Conservation (phyloP, 352 stramenopile species). For the Globisporangium perplexum region DNA sequence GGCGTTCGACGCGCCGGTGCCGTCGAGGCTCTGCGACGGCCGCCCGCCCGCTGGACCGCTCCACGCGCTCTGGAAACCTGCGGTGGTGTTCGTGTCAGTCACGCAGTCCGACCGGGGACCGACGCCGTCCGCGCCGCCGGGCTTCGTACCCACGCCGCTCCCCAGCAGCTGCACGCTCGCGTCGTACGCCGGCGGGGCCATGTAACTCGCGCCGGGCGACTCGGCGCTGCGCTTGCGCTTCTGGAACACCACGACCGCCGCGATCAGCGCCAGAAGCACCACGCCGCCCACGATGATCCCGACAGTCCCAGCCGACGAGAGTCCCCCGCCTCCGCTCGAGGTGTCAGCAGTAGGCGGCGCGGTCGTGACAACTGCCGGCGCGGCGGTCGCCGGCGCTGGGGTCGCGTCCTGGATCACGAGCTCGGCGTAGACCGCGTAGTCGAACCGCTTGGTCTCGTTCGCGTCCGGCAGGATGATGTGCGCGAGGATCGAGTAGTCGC, state of each 20-base stretch:
- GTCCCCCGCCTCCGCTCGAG: slow-evolving; percentile 4
- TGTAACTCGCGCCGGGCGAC: slow-evolving; percentile 20
- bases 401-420: slow-evolving; percentile 26
- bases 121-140: slow-evolving; percentile 16
- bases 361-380: slow-evolving; percentile 1
- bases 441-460: slow-evolving; percentile 40
- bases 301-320: slow-evolving; percentile 44
- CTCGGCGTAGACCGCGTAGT: slow-evolving; percentile 41
- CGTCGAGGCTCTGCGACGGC: slow-evolving; percentile 11
- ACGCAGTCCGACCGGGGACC: slow-evolving; percentile 9
- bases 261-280: slow-evolving; percentile 36
- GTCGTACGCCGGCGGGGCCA: slow-evolving; percentile 46
- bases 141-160: slow-evolving; percentile 14
- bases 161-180: slow-evolving; percentile 27
- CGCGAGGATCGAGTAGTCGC: slow-evolving; percentile 42
- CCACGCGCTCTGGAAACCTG: slow-evolving; percentile 19
- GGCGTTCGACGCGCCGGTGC: slow-evolving; percentile 13
- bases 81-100: slow-evolving; percentile 14
- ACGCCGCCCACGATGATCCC: slow-evolving; percentile 55
- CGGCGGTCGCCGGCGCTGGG: slow-evolving; percentile 1
- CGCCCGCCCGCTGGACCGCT: slow-evolving; percentile 9
- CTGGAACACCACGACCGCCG: slow-evolving; percentile 33
- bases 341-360: background rate
- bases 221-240: slow-evolving; percentile 19
- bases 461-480: slow-evolving; percentile 54